Percentiles rank a stretch among this genome's conserved stretches.
Evolutionary conservation across 176 grass and related monocot species (phyloP).

Genomic region (Neostapfia colusana): DNA sequence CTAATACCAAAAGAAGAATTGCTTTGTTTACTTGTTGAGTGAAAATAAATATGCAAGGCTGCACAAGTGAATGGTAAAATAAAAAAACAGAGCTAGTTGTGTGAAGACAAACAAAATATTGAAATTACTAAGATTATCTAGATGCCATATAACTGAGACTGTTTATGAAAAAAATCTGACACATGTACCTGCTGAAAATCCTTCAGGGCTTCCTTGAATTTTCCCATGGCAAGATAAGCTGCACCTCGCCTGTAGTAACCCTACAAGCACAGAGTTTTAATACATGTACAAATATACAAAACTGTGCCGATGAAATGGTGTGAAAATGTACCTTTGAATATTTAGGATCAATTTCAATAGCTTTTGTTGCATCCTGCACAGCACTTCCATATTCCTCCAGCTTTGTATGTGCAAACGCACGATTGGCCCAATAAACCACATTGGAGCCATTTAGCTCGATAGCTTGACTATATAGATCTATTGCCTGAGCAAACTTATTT

Average conservation of each 20-base stretch:
- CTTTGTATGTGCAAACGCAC: conserved; percentile 82
- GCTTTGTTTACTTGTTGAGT: background rate
- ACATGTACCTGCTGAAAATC: conserved; percentile 71
- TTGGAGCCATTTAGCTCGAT: conserved; percentile 67
- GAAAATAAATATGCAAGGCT: background rate
- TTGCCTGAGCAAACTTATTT: conserved; percentile 80
- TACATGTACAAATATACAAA: conserved; percentile 9
- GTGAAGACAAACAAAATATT: background rate
- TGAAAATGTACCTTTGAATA: conserved; percentile 63
- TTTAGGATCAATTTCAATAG: conserved; percentile 67
- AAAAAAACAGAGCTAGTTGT: background rate
- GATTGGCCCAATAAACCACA: conserved; percentile 79
- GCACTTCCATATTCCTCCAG: conserved; percentile 89
- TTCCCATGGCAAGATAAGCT: conserved; percentile 87
- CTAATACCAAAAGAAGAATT: conserved; percentile 6
- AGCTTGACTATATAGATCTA: conserved; percentile 70
- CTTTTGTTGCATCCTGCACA: conserved; percentile 69
- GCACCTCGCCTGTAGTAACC: conserved; percentile 80
- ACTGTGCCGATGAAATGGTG: background rate
- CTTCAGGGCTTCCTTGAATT: conserved; percentile 86
- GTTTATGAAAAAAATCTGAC: conserved; percentile 2
- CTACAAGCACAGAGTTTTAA: conserved; percentile 29
- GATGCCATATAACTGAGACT: background rate
- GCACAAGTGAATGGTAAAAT: background rate
- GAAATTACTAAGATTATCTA: background rate